Conservation (phyloP, 371 early-diverging fungal genomes). For the Dichotomocladium elegans region DNA sequence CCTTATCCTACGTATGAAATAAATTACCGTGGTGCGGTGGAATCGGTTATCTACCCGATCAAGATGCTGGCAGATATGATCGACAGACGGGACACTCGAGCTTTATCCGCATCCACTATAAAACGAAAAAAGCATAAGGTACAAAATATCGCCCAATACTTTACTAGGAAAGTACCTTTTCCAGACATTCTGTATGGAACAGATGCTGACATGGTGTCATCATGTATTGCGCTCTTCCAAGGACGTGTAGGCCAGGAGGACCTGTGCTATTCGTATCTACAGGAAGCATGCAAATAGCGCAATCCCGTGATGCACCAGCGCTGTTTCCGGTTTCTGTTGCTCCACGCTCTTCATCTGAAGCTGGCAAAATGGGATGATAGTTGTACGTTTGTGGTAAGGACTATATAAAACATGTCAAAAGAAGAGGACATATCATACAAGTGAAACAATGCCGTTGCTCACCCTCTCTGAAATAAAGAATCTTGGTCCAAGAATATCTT, state of each 20-base stretch:
- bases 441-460: slow-evolving; percentile 10
- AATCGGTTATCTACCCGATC: too few species aligned
- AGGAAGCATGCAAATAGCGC: slow-evolving; percentile 76
- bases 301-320: slow-evolving; percentile 29
- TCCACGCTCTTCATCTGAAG: slow-evolving; percentile 14
- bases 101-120: slow-evolving; percentile 80
- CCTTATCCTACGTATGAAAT: too few species aligned
- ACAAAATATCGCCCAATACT: too few species aligned
- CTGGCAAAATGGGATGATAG: slow-evolving; percentile 62
- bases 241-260: slow-evolving; percentile 42
- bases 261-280: slow-evolving; percentile 45
- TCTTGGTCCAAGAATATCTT: slow-evolving; percentile 70
- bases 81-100: slow-evolving; percentile 76
- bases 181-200: slow-evolving; percentile 79
- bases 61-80: slow-evolving; percentile 58
- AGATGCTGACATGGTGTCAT: slow-evolving; percentile 82
- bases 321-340: slow-evolving; percentile 7
- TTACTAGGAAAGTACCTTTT: slow-evolving; percentile 48
- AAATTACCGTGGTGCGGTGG: background rate
- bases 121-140: slow-evolving; percentile 1
- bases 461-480: slow-evolving; percentile 71
- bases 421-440: background rate
- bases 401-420: slow-evolving; percentile 13
- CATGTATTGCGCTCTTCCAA: slow-evolving; percentile 66
- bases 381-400: slow-evolving; percentile 70